phyloP scores from a whole-genome alignment of 129 eudicot genomes.

The Cynara cardunculus region DNA sequence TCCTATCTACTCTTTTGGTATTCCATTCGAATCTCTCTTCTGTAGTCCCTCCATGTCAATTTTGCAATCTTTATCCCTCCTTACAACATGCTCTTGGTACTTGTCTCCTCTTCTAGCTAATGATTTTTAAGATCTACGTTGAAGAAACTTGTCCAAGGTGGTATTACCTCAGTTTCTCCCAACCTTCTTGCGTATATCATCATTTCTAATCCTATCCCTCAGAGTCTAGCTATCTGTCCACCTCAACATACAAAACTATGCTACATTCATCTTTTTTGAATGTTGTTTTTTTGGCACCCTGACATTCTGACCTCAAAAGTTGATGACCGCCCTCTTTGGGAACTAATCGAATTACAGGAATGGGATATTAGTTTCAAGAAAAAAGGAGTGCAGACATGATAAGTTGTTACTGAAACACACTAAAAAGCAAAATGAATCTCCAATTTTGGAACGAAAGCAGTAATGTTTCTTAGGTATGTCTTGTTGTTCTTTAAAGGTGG shows the following conservation, averaged over 20 bases:
- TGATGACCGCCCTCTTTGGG: neutral
- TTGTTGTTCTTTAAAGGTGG: conserved; percentile 3
- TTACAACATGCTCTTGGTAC: neutral
- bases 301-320: neutral
- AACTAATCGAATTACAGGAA: neutral
- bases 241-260: neutral
- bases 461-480: neutral
- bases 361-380: neutral
- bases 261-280: neutral
- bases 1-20: neutral
- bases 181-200: neutral
- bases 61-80: neutral
- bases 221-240: neutral
- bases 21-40: neutral
- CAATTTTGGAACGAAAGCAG: neutral
- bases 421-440: neutral
- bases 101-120: neutral
- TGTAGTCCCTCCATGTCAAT: neutral
- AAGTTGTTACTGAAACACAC: neutral
- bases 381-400: neutral
- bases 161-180: neutral
- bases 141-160: neutral
- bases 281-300: neutral
- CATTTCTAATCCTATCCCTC: neutral
- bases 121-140: neutral